Base-by-base conservation (phyloP, 208 protist species). In the Acanthamoeba lenticulata region DNA sequence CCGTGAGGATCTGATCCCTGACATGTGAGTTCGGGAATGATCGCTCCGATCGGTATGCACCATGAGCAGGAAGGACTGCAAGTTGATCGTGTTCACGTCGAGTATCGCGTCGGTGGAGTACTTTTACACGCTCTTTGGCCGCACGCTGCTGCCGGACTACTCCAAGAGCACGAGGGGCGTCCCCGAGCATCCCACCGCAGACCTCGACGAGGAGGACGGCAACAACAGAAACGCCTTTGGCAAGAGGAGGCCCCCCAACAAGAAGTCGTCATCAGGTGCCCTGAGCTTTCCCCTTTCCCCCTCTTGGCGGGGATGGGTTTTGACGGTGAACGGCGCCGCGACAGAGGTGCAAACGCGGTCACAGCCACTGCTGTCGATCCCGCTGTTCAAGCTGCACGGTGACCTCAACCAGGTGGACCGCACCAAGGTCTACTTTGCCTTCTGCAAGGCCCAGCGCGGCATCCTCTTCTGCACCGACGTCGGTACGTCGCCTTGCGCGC, bases 401-500 rank as follows among this genome's bases (percentile, higher is more conserved):
- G 98, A 99, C 79, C 98, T 99, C 94, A 98, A 98, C 94, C 99
- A 99, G 95, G 96, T 98, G 6, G 98, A 99, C 85, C 97, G 99
- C 92, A 96, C 98, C 38, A 96, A 97, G 77, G 97, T 97, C 21
- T 99, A 99, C 93, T 96, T 97, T 38, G 67, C 96, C 6, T 99
- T 99, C 94, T 97, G 96, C 45, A 96, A 97, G 88, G 98, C 97
- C 92, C 62, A 96, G 44, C 97, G 96, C 0, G 98, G 98, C 15
- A 97, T 99, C 44, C 94, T 99, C 1, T 98, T 99, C 85, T 99
- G 98, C 93, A 99, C 99, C 15, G 99, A 98, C 96, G 97, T 98
- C 40, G 97, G 97, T 96, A 91, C 67, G 95, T 89, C 24, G 79
- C 42, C 47, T 36, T 19, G 17, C 40, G 1, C 21, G 27, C n/a